Conservation (phyloP, 2,329 filamentous ascomycete genomes). For the Microdochium paspali region DNA sequence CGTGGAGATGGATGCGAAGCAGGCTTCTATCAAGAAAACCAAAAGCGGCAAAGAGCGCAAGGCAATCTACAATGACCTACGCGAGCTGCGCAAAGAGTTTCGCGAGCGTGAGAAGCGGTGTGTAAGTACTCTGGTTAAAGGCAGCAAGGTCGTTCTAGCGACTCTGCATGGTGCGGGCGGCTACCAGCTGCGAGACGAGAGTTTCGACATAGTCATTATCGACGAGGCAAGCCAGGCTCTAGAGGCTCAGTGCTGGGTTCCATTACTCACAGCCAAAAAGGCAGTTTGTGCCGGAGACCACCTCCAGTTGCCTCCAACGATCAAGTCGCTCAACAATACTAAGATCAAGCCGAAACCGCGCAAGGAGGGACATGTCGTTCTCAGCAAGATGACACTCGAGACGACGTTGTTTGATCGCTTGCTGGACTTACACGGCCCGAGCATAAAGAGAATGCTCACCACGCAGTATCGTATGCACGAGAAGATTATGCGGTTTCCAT, state of each 20-base stretch:
- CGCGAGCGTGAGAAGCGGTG: constrained; percentile 76
- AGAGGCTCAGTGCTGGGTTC: constrained; percentile 96
- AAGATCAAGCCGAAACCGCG: constrained; percentile 30
- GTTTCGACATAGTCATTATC: constrained; percentile 90
- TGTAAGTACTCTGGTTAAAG: constrained; percentile 62
- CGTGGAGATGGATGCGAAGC: constrained; percentile 86
- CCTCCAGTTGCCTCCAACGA: constrained; percentile 85
- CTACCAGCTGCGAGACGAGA: constrained; percentile 66
- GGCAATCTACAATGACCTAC: constrained; percentile 77
- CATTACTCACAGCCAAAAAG: constrained; percentile 71
- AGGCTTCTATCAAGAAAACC: constrained; percentile 81
- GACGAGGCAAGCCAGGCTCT: constrained; percentile 94
- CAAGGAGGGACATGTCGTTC: constrained; percentile 16
- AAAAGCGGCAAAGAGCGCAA: constrained; percentile 69
- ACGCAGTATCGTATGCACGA: constrained; percentile 98
- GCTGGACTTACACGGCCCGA: constrained; percentile 67
- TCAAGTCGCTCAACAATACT: constrained; percentile 62
- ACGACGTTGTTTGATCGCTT: constrained; percentile 90
- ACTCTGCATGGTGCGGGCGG: constrained; percentile 90
- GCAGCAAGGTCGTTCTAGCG: constrained; percentile 80
- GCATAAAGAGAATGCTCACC: constrained; percentile 89
- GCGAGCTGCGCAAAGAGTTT: constrained; percentile 79
- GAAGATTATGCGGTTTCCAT: constrained; percentile 90
- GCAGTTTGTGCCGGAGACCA: constrained; percentile 90
- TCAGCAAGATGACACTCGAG: constrained; percentile 58